A percentile compares a stretch with the other conserved stretches of the same genome.
Evolutionary conservation across 2,329 filamentous ascomycete genomes (phyloP).

Genomic region (Zymoseptoria tritici): DNA sequence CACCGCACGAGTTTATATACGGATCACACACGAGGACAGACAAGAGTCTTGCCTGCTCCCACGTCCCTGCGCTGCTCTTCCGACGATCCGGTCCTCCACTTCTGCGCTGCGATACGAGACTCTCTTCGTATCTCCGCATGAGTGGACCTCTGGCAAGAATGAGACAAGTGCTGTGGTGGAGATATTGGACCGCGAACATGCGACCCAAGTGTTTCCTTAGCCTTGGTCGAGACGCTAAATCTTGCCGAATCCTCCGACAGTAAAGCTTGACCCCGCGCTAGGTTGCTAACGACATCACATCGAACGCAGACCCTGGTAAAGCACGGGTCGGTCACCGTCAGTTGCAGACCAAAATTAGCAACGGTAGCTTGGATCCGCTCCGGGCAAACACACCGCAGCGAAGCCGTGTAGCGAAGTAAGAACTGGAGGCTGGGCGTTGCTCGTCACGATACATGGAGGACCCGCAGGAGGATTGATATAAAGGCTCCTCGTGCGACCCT

Average conservation of each 20-base stretch:
- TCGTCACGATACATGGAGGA: not conserved
- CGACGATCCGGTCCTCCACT: not conserved
- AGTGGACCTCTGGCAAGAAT: not conserved
- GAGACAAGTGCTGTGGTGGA: too few relatives aligned
- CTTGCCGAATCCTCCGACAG: not conserved
- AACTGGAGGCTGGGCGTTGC: not conserved
- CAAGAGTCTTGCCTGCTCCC: not conserved
- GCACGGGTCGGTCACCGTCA: not conserved
- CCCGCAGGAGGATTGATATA: not conserved
- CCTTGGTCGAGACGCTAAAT: not conserved
- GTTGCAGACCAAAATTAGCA: not conserved
- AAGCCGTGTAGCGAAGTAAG: not conserved
- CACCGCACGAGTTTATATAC: too few relatives aligned
- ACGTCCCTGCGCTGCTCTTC: not conserved
- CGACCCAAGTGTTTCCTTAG: not conserved
- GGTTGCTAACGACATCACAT: not conserved
- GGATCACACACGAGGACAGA: not conserved
- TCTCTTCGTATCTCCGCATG: not conserved
- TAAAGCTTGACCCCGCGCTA: not conserved
- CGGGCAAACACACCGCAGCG: not conserved
- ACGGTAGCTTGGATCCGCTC: not conserved
- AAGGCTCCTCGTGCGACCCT: not conserved
- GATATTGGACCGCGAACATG: not conserved
- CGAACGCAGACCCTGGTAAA: not conserved
- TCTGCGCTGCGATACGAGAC: not conserved